These are phyloP conservation scores for Wallacemonas rigidus DNA, from an alignment of 208 protist genomes.

Conservation along the genomic window DNA sequence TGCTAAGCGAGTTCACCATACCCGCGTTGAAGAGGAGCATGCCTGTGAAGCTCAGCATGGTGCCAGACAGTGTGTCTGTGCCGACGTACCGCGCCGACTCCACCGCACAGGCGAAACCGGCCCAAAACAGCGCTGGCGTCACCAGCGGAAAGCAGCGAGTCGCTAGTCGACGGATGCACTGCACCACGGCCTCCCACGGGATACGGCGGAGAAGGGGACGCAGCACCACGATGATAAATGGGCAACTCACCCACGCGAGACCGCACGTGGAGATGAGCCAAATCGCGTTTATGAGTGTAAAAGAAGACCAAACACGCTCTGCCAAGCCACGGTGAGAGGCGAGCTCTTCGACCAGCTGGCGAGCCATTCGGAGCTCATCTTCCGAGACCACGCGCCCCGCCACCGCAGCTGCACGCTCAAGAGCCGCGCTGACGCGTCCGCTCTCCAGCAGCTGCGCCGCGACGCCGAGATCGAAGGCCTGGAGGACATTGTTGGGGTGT, in stretches of 20 bases:
- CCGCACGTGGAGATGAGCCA: constrained; percentile 13
- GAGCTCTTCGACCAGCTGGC: constrained; percentile 10
- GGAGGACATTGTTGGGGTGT: constrained; percentile 18
- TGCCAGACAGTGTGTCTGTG: constrained; percentile 10
- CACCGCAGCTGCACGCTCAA: background rate
- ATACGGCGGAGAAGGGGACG: constrained; percentile 5
- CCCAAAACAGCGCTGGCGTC: background rate
- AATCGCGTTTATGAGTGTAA: constrained; percentile 18
- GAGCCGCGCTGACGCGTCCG: background rate
- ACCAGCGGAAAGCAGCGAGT: background rate
- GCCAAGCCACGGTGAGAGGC: background rate
- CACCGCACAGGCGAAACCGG: constrained; percentile 6
- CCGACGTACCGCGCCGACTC: constrained; percentile 15
- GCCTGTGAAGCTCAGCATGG: constrained; percentile 10
- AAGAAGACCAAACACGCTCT: constrained; percentile 7
- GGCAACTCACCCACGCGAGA: background rate
- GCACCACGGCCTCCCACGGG: background rate
- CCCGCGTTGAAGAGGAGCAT: constrained; percentile 6
- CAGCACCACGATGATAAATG: background rate
- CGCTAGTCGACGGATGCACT: background rate
- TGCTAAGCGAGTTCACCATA: background rate
- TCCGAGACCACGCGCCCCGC: constrained; percentile 6
- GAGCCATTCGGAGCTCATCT: constrained; percentile 6
- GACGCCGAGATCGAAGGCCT: constrained; percentile 12
- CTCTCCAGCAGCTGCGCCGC: background rate